phyloP scores from a whole-genome alignment of 768 basidiomycete species.

The Mycena alexandri region DNA sequence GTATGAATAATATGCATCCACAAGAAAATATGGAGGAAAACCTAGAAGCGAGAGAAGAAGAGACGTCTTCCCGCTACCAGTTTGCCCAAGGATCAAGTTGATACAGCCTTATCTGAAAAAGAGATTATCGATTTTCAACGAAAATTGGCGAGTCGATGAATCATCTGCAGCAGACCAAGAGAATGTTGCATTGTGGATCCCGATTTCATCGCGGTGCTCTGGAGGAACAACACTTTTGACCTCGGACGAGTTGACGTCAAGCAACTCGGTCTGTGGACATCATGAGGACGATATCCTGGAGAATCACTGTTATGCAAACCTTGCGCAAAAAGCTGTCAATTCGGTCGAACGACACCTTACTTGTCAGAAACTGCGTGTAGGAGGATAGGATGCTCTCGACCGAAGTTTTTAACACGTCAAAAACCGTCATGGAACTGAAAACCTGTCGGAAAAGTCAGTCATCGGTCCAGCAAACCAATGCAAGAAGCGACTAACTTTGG shows the following conservation, averaged over 20 bases:
- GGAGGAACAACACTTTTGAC: constrained; percentile 25
- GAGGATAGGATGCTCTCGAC: constrained; percentile 54
- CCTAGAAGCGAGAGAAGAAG: constrained; percentile 72
- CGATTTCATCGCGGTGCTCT: constrained; percentile 50
- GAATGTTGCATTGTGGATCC: constrained; percentile 67
- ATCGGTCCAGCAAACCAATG: no score
- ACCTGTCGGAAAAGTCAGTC: constrained; percentile 32
- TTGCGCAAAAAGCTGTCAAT: constrained; percentile 55
- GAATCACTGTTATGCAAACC: constrained; percentile 33
- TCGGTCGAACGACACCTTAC: constrained; percentile 76
- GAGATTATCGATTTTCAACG: constrained; percentile 62
- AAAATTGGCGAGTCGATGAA: constrained; percentile 59
- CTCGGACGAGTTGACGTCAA: constrained; percentile 42
- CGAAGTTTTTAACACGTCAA: constrained; percentile 69
- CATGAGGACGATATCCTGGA: constrained; percentile 44
- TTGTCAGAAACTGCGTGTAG: constrained; percentile 46
- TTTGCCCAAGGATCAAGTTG: constrained; percentile 71
- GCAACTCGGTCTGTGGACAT: constrained; percentile 5
- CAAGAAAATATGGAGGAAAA: constrained; percentile 12
- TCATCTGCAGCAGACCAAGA: constrained; percentile 59
- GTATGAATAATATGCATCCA: not conserved
- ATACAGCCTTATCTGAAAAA: constrained; percentile 64
- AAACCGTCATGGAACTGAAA: constrained; percentile 69
- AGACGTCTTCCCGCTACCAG: constrained; percentile 71
- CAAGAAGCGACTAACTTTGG: constrained; percentile 39